Conservation (phyloP, 2,329 filamentous ascomycete species). For the Elsinoe australis region DNA sequence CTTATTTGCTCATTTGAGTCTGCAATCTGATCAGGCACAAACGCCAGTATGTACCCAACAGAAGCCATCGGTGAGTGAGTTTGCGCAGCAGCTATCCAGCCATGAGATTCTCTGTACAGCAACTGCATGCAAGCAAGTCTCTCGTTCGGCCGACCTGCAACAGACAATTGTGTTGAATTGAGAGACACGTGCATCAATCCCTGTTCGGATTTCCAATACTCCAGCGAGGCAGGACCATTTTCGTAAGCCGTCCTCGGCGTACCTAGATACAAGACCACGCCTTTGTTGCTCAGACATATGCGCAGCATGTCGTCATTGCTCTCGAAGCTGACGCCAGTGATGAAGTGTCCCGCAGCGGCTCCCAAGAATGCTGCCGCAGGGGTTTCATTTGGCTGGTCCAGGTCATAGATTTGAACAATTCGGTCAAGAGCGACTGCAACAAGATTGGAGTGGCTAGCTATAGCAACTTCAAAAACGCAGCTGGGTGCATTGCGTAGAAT, state of each 20-base stretch:
- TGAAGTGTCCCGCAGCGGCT: constrained; percentile 29
- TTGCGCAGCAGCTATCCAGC: background rate
- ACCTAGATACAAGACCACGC: constrained; percentile 31
- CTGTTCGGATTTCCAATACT: constrained; percentile 30
- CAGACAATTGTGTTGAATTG: constrained; percentile 23
- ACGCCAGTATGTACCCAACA: background rate
- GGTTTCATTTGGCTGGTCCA: constrained; percentile 27
- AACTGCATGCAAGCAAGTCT: background rate
- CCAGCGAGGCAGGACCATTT: constrained; percentile 21
- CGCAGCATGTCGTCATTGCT: constrained; percentile 29
- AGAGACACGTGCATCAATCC: constrained; percentile 29
- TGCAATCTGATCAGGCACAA: background rate
- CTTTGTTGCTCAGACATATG: constrained; percentile 29
- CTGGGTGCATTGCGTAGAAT: constrained; percentile 27
- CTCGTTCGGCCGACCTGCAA: background rate
- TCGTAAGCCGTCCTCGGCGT: constrained; percentile 21
- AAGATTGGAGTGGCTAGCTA: constrained; percentile 28
- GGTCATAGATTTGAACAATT: constrained; percentile 31
- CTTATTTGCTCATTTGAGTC: background rate
- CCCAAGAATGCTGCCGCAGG: constrained; percentile 29
- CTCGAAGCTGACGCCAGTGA: constrained; percentile 31
- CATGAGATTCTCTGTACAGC: background rate
- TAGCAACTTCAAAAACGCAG: constrained; percentile 27
- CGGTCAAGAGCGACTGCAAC: constrained; percentile 31
- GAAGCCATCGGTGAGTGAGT: background rate